These are phyloP conservation scores for Torulaspora quercuum DNA, from an alignment of 805 yeast species.

Conservation along the genomic window DNA sequence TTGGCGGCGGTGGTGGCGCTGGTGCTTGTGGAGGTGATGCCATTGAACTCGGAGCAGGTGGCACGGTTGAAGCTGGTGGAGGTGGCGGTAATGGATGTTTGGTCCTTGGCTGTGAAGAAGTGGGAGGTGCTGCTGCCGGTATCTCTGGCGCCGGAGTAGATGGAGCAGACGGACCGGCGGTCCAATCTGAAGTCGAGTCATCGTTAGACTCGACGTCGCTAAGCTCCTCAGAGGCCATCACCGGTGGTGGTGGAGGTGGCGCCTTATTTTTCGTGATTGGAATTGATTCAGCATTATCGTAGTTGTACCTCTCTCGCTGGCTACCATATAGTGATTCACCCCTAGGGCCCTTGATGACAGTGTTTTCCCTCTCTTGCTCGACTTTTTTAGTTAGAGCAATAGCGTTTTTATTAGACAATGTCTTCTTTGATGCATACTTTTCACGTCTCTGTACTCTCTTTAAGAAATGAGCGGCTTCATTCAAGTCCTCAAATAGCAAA, in stretches of 20 bases:
- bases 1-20: slow-evolving; percentile 12
- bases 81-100: slow-evolving; percentile 28
- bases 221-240: slow-evolving; percentile 28
- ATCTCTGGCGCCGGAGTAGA: slow-evolving; percentile 26
- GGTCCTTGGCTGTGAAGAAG: slow-evolving; percentile 9
- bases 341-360: slow-evolving; percentile 68
- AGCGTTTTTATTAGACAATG: slow-evolving; percentile 83
- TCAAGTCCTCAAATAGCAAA: slow-evolving; percentile 79
- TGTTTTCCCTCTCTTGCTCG: slow-evolving; percentile 54
- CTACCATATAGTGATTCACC: slow-evolving; percentile 33
- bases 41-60: slow-evolving; percentile 12
- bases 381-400: slow-evolving; percentile 66
- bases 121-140: slow-evolving; percentile 18
- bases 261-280: slow-evolving; percentile 38
- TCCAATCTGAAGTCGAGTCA: slow-evolving; percentile 20
- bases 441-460: slow-evolving; percentile 72
- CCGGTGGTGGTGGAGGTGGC: slow-evolving; percentile 46
- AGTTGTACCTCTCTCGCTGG: slow-evolving; percentile 34
- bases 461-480: slow-evolving; percentile 80
- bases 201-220: slow-evolving; percentile 15
- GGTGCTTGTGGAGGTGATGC: slow-evolving; percentile 10
- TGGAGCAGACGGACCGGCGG: slow-evolving; percentile 26
- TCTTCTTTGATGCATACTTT: slow-evolving; percentile 83
- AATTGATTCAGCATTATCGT: slow-evolving; percentile 30
- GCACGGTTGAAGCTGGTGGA: slow-evolving; percentile 15